Evolutionary conservation across 164 flowering plant species (phyloP).

Genomic region (Aristolochia fimbriata): DNA sequence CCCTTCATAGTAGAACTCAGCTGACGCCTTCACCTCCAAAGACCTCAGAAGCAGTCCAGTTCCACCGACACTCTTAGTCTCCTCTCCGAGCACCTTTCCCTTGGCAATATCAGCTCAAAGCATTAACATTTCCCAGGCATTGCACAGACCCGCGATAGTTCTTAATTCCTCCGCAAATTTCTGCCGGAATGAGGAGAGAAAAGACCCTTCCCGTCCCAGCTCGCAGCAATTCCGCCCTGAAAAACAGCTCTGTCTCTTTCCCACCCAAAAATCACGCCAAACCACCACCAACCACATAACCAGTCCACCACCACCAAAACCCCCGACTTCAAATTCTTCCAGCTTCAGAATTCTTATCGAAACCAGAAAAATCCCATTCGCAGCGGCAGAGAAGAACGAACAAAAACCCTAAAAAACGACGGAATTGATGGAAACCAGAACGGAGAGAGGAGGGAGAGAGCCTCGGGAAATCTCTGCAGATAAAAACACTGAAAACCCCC

Average conservation of each 20-base stretch:
- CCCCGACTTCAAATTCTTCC: too few relatives aligned
- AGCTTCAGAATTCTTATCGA: too few relatives aligned
- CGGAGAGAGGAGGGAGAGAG: background rate
- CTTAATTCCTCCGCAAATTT: background rate
- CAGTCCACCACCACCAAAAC: background rate
- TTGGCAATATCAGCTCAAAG: background rate
- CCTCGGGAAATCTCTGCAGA: constrained; percentile 1
- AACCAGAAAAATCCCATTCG: background rate
- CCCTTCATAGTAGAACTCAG: too few relatives aligned
- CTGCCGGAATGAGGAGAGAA: background rate
- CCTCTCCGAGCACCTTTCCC: background rate
- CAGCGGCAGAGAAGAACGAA: background rate
- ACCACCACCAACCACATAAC: too few relatives aligned
- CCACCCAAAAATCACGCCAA: background rate
- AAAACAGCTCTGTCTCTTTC: background rate
- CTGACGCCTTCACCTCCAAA: too few relatives aligned
- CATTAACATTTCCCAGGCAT: background rate
- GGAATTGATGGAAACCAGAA: background rate
- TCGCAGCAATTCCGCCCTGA: background rate
- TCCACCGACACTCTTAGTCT: background rate
- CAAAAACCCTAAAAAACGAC: background rate
- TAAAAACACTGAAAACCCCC: constrained; percentile 8
- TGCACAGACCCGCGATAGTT: background rate
- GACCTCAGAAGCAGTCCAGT: background rate
- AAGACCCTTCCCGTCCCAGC: background rate